Evolutionary conservation across 2,329 filamentous ascomycete genomes (phyloP), one percentile per base, ranked within the genome.

Genomic region (Botrytis hyacinthi): DNA sequence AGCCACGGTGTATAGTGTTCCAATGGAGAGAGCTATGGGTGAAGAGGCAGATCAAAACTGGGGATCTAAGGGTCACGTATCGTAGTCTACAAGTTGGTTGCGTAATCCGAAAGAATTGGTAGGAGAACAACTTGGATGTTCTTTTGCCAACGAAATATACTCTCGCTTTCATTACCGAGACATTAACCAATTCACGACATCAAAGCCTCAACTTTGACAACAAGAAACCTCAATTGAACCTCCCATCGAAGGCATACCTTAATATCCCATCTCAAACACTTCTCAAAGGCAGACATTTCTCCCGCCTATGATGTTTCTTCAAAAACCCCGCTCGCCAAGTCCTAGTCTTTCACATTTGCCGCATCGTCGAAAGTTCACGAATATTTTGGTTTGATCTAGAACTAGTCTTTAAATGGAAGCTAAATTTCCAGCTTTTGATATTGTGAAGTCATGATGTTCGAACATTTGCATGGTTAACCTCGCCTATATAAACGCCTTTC

Each of bases 361-460:
- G 10, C 1, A 51, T 3, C 12, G 10, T n/a, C 26, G 26, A 16
- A n/a, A n/a, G 2, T 10, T 51, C 14, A n/a, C 26, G 26, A 16
- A 16, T n/a, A 0, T 51, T 22, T 51, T 0, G 10, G 12, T 16
- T 51, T n/a, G 5, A 51, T 16, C 3, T 0, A 7, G 1, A 0
- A 51, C 9, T 51, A 2, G 4, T n/a, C 0, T 51, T 51, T 12
- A 5, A 51, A n/a, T 2, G 46, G 22, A 51, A 26, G 46, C 22
- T 26, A 26, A 12, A 26, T 9, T 51, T 51, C 12, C 22, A 4
- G 22, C 5, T 12, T 12, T 22, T 46, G 44, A 22, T 46, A 3
- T 3, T 9, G 3, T 46, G 44, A 22, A 48, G 20, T 48, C 10
- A 10, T 9, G 4, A 22, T 1, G 4, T 10, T 48, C 5, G 20